Percentiles rank a stretch among this genome's conserved stretches.
Conservation (phyloP, 2,329 filamentous ascomycete species). For the Pleoardoris graminearum region DNA sequence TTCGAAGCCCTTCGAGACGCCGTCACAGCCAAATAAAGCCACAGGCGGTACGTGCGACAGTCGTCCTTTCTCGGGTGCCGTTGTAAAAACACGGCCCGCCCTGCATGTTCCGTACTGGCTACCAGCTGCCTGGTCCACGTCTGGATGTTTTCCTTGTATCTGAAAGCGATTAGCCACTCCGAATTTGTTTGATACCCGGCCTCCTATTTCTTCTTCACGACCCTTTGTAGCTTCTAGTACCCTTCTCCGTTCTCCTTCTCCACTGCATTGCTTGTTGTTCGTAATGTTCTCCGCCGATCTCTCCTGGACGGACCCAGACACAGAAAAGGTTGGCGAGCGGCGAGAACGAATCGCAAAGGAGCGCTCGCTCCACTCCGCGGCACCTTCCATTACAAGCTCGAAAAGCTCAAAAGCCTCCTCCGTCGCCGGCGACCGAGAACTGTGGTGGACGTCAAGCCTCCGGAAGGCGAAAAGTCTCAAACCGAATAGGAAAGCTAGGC, state of each 20-base stretch:
- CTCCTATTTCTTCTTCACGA: slow-evolving; percentile 19
- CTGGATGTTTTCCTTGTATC: slow-evolving; percentile 23
- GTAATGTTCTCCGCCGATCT: slow-evolving; percentile 47
- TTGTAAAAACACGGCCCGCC: slow-evolving; percentile 29
- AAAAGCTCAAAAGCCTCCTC: slow-evolving; percentile 33
- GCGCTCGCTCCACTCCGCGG: slow-evolving; percentile 22
- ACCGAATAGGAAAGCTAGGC: slow-evolving; percentile 23
- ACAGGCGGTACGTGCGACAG: slow-evolving; percentile 30
- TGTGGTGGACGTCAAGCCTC: slow-evolving; percentile 40
- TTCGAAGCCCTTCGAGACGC: slow-evolving; percentile 15
- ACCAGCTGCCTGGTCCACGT: slow-evolving; percentile 28
- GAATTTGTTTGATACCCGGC: slow-evolving; percentile 19
- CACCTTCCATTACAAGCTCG: slow-evolving; percentile 28
- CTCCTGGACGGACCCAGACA: slow-evolving; percentile 38
- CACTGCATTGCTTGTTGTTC: slow-evolving; percentile 10
- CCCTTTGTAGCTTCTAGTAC: slow-evolving; percentile 20
- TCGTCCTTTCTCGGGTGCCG: slow-evolving; percentile 19
- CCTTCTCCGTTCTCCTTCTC: slow-evolving; percentile 16
- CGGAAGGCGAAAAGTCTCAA: slow-evolving; percentile 38
- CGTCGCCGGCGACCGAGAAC: slow-evolving; percentile 28
- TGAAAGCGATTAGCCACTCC: slow-evolving; percentile 23
- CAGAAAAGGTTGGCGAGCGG: slow-evolving; percentile 45
- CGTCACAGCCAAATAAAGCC: slow-evolving; percentile 36
- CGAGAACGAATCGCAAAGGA: slow-evolving; percentile 40
- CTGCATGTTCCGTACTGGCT: slow-evolving; percentile 15